Evolutionary conservation across 768 basidiomycete species (phyloP).

Genomic region (Russula compacta): DNA sequence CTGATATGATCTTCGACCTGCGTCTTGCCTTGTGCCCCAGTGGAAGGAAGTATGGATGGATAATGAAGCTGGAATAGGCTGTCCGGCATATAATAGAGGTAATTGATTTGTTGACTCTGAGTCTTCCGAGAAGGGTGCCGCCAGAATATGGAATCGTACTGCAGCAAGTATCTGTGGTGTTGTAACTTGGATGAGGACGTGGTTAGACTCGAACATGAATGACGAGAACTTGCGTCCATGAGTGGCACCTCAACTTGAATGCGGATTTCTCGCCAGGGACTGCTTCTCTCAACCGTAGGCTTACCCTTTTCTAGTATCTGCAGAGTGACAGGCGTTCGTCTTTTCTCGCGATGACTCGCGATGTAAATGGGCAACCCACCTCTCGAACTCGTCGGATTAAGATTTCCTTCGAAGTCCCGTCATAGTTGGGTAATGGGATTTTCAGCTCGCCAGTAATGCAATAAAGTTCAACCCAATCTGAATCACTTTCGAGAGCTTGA

Average conservation of each 20-base stretch:
- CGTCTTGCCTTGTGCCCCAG: constrained; percentile 49
- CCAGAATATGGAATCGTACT: constrained; percentile 39
- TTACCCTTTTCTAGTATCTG: constrained; percentile 34
- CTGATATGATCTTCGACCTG: constrained; percentile 35
- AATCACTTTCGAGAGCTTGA: constrained; percentile 51
- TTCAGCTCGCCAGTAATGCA: constrained; percentile 60
- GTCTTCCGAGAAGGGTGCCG: constrained; percentile 36
- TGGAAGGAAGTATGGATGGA: constrained; percentile 65
- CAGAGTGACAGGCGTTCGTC: constrained; percentile 14
- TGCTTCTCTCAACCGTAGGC: constrained; percentile 28
- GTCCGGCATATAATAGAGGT: constrained; percentile 65
- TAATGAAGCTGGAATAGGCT: constrained; percentile 66
- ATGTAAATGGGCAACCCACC: constrained; percentile 29
- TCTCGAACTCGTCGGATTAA: constrained; percentile 25
- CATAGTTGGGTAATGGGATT: constrained; percentile 37
- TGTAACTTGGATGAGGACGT: constrained; percentile 5
- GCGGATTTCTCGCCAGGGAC: constrained; percentile 61
- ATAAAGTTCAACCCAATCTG: constrained; percentile 62
- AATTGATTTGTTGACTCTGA: constrained; percentile 11
- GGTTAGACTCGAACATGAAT: background rate
- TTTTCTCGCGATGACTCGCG: constrained; percentile 2
- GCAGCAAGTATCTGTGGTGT: constrained; percentile 54
- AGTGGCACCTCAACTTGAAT: constrained; percentile 82
- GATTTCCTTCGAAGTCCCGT: constrained; percentile 24
- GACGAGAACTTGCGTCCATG: constrained; percentile 52